Base-by-base conservation (phyloP, 2,329 filamentous ascomycete genomes). In the Paraphoma chrysanthemicola region DNA sequence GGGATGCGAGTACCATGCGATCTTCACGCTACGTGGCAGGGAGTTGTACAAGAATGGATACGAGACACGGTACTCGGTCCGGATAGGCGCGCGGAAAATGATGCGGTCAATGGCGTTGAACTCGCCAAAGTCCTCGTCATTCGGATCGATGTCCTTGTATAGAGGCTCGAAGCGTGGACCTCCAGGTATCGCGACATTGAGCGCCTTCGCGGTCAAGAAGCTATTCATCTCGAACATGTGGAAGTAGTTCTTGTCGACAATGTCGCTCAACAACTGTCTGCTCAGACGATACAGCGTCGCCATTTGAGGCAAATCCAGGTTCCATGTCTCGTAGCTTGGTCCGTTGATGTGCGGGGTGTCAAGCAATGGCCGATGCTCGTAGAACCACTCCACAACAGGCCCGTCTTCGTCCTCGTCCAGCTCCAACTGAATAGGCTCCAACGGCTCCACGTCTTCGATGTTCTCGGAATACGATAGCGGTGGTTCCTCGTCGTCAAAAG, bases 81-180 rank as follows among this genome's bases (percentile, higher is more conserved):
- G 88, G 63, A 98, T 96, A 0, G 94, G 93, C 45, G 91, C 90
- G 63, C 95, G 90, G 84, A 99, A 99, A 66, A 99, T 99, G 78
- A 99, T 99, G 67, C 96, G 92, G 72, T 99, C 95, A 69, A 99
- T 99, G 33, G 95, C 95, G 73, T 99, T 99, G 84, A 99, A 99
- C 78, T 99, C 95, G 78, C 95, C 95, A 78, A 99, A 99, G 73
- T 99, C 95, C 77, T 99, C 95, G 67, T 98, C 94, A 69, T 99
- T 99, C 1, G 95, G 95, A 76, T 99, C 93, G 59, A 99, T 93
- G 69, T 99, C 95, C 79, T 99, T 99, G 83, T 97, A 99, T 17
- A 99, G 78, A 23, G 95, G 95, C 78, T 99, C 95, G 63, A 99
- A 99, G 30, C 95, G 89, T 59, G 95, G 95, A 9, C 95, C 96